Conservation (phyloP, 2,329 filamentous ascomycete genomes). For the Acephala macrosclerotiorum region DNA sequence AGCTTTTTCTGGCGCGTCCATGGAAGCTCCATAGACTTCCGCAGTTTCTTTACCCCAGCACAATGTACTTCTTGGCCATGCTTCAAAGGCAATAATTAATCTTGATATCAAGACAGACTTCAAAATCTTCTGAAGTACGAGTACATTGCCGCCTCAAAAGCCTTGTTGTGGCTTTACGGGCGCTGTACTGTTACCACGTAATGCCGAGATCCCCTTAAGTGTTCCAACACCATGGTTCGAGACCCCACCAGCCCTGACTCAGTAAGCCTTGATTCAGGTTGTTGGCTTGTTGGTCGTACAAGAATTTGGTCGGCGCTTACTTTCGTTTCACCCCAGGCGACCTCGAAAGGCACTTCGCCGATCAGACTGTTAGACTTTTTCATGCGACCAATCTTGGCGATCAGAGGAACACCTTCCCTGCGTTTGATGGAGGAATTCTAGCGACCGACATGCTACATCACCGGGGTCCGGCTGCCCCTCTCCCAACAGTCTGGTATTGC, state of each 20-base stretch:
- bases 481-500: not conserved
- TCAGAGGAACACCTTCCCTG: not conserved
- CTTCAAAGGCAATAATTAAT: too few species aligned
- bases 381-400: too few species aligned
- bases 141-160: not conserved
- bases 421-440: not conserved
- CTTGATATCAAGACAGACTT: not conserved
- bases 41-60: too few species aligned
- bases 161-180: not conserved
- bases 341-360: too few species aligned
- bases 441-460: not conserved
- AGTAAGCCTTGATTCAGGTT: not conserved
- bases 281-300: not conserved
- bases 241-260: slow-evolving; percentile 4
- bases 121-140: not conserved
- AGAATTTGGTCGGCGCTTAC: not conserved
- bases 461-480: not conserved
- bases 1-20: not conserved
- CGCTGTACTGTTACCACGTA: not conserved
- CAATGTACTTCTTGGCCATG: too few species aligned
- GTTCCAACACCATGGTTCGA: slow-evolving; percentile 1
- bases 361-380: too few species aligned
- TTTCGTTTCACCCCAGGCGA: not conserved
- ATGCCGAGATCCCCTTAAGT: not conserved
- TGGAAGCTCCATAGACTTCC: not conserved